phyloP scores from a whole-genome alignment of 768 basidiomycete species.

The Rhizopogon vulgaris region DNA sequence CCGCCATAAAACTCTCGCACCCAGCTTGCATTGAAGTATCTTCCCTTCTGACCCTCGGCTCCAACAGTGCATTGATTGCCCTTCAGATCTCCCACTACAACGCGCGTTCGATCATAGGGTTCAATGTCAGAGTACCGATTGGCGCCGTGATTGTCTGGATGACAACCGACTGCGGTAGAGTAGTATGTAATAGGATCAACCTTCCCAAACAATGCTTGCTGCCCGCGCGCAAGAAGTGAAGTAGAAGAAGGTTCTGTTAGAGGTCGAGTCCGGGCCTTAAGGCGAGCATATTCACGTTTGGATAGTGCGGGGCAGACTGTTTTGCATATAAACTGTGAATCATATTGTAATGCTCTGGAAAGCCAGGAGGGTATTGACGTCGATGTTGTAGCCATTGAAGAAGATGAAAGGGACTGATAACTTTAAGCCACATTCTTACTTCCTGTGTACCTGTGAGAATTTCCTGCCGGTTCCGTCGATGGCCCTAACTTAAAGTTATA shows the following conservation, averaged over 20 bases:
- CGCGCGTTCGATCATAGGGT: conserved; percentile 80
- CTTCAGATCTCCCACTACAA: conserved; percentile 35
- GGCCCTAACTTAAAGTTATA: too few relatives aligned
- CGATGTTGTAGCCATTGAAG: not conserved
- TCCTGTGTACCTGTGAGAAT: not conserved
- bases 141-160: conserved; percentile 34
- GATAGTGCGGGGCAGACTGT: conserved; percentile 29
- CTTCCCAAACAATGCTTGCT: conserved; percentile 8
- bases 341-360: not conserved
- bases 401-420: not conserved
- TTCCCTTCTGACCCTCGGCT: conserved; percentile 22
- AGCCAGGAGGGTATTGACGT: not conserved
- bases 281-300: conserved; percentile 32
- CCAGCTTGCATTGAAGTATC: conserved; percentile 85
- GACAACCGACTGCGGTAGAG: conserved; percentile 44
- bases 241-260: conserved; percentile 6
- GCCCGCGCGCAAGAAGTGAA: not conserved
- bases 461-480: not conserved
- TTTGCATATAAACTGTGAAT: not conserved
- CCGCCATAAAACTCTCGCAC: conserved; percentile 67
- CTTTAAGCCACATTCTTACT: not conserved
- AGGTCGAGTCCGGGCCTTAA: conserved; percentile 22
- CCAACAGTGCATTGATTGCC: not conserved
- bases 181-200: conserved; percentile 39
- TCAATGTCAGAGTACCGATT: conserved; percentile 74